phyloP scores from a whole-genome alignment of 768 basidiomycete genomes.

The Lyophyllum atratum region DNA sequence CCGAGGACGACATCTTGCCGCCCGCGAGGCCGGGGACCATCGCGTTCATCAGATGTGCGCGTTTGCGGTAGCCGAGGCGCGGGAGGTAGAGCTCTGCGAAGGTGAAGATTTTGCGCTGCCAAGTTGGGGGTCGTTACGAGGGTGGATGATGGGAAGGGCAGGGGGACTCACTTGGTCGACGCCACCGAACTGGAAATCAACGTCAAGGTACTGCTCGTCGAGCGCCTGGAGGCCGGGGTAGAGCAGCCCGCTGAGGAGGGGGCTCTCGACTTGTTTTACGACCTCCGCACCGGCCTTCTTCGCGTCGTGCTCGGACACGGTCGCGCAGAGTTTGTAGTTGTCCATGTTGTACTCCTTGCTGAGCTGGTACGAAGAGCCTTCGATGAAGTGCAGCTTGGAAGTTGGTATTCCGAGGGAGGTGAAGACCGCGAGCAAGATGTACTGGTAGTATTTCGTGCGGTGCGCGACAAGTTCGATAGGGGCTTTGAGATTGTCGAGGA shows the following conservation, averaged over 20 bases:
- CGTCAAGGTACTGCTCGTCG: conserved; percentile 94
- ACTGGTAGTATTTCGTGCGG: conserved; percentile 89
- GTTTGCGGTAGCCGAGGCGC: conserved; percentile 87
- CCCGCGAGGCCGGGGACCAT: conserved; percentile 97
- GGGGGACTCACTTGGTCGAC: conserved; percentile 79
- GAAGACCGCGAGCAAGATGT: conserved; percentile 81
- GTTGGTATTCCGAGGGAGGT: conserved; percentile 89
- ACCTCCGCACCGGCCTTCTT: conserved; percentile 99
- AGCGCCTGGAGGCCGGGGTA: conserved; percentile 97
- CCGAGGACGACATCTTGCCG: conserved; percentile 98
- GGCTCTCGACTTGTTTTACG: conserved; percentile 95
- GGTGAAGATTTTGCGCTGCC: conserved; percentile 95
- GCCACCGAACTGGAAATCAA: conserved; percentile 98
- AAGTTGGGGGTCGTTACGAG: background rate
- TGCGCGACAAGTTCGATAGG: conserved; percentile 88
- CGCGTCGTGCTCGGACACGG: conserved; percentile 93
- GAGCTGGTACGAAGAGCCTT: conserved; percentile 93
- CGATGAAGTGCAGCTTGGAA: conserved; percentile 78
- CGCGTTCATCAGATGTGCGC: conserved; percentile 96
- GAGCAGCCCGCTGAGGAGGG: conserved; percentile 85
- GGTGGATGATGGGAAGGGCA: background rate
- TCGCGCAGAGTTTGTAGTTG: conserved; percentile 90
- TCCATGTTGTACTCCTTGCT: conserved; percentile 91
- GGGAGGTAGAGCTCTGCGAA: conserved; percentile 97
- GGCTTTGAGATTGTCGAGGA: conserved; percentile 96